phyloP scores from a whole-genome alignment of 495 filamentous ascomycete species.

The Neurospora sp. region DNA sequence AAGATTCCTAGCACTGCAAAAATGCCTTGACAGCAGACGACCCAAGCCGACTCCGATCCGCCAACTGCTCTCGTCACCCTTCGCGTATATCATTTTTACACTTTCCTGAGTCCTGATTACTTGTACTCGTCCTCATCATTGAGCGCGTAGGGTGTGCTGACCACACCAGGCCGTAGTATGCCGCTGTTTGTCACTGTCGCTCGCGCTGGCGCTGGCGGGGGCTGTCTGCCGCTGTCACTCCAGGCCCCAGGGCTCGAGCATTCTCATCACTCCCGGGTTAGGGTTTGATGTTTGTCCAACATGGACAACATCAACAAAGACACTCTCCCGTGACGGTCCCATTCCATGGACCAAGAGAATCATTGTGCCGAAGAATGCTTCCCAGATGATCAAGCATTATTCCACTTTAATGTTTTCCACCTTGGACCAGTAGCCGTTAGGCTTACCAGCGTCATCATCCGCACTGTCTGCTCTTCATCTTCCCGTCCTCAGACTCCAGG shows the following conservation, averaged over 20 bases:
- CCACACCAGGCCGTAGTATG: neutral
- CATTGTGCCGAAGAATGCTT: neutral
- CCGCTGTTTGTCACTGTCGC: neutral
- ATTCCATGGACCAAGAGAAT: neutral
- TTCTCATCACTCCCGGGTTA: neutral
- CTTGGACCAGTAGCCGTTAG: neutral
- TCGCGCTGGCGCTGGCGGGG: neutral
- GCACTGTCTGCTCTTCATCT: neutral
- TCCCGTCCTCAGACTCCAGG: neutral
- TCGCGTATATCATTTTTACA: neutral
- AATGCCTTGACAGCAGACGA: neutral
- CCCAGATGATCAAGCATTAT: neutral
- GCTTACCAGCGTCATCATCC: neutral
- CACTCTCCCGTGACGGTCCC: neutral
- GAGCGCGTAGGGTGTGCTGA: neutral
- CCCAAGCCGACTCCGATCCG: neutral
- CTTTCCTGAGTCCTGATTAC: neutral
- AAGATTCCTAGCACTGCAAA: neutral
- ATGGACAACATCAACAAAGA: neutral
- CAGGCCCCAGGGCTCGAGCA: neutral
- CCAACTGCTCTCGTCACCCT: too few relatives aligned
- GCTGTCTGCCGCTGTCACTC: neutral
- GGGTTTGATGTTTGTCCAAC: neutral
- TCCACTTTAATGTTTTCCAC: neutral
- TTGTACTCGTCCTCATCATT: neutral